A percentile compares a stretch with the other conserved stretches of the same genome.
Evolutionary conservation across 139 green algal species (phyloP).

Genomic region (Choricystis sp.): DNA sequence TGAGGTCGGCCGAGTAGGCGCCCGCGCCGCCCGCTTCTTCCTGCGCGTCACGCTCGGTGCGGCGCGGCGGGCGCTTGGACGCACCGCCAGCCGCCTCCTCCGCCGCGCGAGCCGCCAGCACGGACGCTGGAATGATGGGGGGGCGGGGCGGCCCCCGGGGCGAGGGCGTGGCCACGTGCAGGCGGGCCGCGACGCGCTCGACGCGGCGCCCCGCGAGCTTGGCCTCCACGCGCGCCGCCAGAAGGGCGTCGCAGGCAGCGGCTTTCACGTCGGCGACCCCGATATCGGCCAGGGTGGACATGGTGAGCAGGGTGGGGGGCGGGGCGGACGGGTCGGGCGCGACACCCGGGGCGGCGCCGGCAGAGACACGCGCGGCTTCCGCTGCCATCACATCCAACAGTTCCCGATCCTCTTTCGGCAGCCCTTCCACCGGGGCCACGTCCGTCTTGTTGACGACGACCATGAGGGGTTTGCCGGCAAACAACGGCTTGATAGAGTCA

Average conservation of each 20-base stretch:
- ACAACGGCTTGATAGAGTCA: constrained; percentile 95
- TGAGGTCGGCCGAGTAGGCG: constrained; percentile 79
- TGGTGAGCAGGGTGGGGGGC: constrained; percentile 39
- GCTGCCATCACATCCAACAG: constrained; percentile 66
- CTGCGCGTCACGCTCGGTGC: constrained; percentile 58
- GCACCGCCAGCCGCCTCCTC: neutral
- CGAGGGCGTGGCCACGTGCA: neutral
- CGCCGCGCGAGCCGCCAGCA: neutral
- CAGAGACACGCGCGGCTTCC: constrained; percentile 33
- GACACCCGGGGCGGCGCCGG: constrained; percentile 1
- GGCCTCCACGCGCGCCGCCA: constrained; percentile 74
- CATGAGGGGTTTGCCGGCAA: constrained; percentile 95
- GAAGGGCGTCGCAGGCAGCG: constrained; percentile 79
- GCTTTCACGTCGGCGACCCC: constrained; percentile 76
- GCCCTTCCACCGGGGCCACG: constrained; percentile 12
- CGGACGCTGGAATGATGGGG: neutral
- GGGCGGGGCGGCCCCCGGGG: too few relatives aligned
- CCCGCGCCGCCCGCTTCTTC: constrained; percentile 84
- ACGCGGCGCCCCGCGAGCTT: constrained; percentile 48
- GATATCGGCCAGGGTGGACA: constrained; percentile 85
- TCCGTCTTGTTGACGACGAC: constrained; percentile 91
- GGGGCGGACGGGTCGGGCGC: constrained; percentile 19
- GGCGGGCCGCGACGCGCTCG: neutral
- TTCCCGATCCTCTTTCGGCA: constrained; percentile 34
- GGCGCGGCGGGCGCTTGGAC: constrained; percentile 1